These are phyloP conservation scores for Rhizophora mangle DNA, from an alignment of 345 rosid species.

Conservation along the genomic window DNA sequence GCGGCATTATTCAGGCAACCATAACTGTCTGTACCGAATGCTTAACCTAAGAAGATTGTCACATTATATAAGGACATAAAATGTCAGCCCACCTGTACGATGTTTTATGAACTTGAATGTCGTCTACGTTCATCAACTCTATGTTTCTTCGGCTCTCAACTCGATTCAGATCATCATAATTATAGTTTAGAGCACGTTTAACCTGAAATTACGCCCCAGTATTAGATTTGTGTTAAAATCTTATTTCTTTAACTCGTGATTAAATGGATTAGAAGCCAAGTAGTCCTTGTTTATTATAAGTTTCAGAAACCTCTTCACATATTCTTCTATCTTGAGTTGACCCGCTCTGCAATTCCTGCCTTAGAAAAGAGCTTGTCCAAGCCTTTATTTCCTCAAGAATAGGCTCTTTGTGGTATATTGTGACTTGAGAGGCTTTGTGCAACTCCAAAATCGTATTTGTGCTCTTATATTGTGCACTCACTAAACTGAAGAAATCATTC, in stretches of 20 bases:
- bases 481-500: not conserved
- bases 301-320: not conserved
- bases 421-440: conserved; percentile 11
- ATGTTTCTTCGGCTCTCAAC: not conserved
- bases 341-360: not conserved
- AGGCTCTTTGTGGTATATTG: conserved; percentile 4
- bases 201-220: not conserved
- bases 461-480: not conserved
- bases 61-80: not conserved
- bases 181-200: not conserved
- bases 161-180: not conserved
- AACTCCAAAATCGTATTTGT: not conserved
- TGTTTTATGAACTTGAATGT: conserved; percentile 5
- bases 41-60: no score
- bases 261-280: not conserved
- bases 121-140: not conserved
- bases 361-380: conserved; percentile 12
- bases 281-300: not conserved
- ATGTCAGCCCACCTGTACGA: not conserved
- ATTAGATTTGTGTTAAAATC: not conserved
- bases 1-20: not conserved
- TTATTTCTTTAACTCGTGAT: not conserved
- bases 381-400: conserved; percentile 1
- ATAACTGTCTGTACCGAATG: not conserved
- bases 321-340: not conserved